Base-by-base conservation (phyloP, 2,329 filamentous ascomycete species). In the Ascochyta pisi region DNA sequence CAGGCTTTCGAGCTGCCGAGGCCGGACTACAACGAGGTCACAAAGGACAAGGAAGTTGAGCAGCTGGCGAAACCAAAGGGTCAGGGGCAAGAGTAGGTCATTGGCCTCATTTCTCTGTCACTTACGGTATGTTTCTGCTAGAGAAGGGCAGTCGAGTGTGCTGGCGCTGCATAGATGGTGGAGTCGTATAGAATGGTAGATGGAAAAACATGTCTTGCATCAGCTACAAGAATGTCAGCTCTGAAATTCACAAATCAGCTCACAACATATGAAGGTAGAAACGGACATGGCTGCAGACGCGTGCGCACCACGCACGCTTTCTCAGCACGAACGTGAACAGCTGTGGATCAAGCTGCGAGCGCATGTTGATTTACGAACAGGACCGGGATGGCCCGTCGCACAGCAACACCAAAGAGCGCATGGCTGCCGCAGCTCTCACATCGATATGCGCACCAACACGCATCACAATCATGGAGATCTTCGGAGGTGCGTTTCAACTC, bases 1-100 rank as follows among this genome's bases (percentile, higher is more conserved):
- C 86, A 93, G 60, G 88, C 79, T 0, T 78, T 91, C 24, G 92
- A 96, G 79, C 76, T 96, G 23, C 85, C 83, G 6, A 80, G 89
- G 37, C 87, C 81, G 5, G 76, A 80, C 16, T 82, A 76, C 64
- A 73, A 76, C 7, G 77, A 81, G 54, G 61, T 68, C 6, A 78
- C 76, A 13, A 76, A 82, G 42, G 78, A 79, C 59, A 76, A 80
- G 27, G 84, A 87, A 54, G 84, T 82, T 34, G 82, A 86, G 63
- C 84, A 84, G 67, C 71, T 90, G 44, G 80, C 81, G 60, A 81
- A 82, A 72, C 75, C 79, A 24, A 74, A 70, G 57, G 62, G 50
- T 1, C 62, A 69, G 24, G 64, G 60, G 12, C 65, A 72, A 24
- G 58, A 63, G 60, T 69, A 69, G 60, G 33, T 46, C 40, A 10